phyloP scores from a whole-genome alignment of 352 stramenopile genomes.

The Phytophthora kernoviae region DNA sequence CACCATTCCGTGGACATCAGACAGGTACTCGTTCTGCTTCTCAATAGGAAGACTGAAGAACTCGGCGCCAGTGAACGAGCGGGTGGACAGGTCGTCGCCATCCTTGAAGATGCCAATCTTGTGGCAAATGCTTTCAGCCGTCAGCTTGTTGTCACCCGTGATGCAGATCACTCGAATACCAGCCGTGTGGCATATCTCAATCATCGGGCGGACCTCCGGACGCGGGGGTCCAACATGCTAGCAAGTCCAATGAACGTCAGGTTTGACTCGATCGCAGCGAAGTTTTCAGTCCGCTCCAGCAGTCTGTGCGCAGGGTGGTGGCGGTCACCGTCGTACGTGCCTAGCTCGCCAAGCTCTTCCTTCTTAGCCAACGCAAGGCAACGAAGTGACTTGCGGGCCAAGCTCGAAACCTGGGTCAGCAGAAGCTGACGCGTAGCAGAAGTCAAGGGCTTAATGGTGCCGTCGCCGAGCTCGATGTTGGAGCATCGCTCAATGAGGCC shows the following conservation, averaged over 20 bases:
- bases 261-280: slow-evolving; percentile 94
- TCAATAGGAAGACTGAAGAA: slow-evolving; percentile 94
- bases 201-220: slow-evolving; percentile 96
- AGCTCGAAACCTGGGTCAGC: slow-evolving; percentile 88
- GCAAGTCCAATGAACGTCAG: slow-evolving; percentile 97
- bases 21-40: slow-evolving; percentile 92
- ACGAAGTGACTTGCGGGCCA: slow-evolving; percentile 94
- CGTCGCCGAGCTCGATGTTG: slow-evolving; percentile 92
- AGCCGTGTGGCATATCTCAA: slow-evolving; percentile 94
- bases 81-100: slow-evolving; percentile 82
- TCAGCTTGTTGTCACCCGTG: slow-evolving; percentile 99
- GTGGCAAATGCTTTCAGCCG: slow-evolving; percentile 96
- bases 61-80: slow-evolving; percentile 94
- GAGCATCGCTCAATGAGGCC: slow-evolving; percentile 96
- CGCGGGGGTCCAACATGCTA: slow-evolving; percentile 99
- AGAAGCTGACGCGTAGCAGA: slow-evolving; percentile 86
- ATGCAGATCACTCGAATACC: slow-evolving; percentile 99
- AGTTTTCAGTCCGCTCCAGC: slow-evolving; percentile 86
- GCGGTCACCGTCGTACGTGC: slow-evolving; percentile 81
- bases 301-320: slow-evolving; percentile 86
- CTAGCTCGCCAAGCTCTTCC: slow-evolving; percentile 87
- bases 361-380: slow-evolving; percentile 97
- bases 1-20: slow-evolving; percentile 92
- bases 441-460: slow-evolving; percentile 93
- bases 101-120: slow-evolving; percentile 97